Base-by-base conservation (phyloP, 306 rosid genomes). In the Purshia tridentata region DNA sequence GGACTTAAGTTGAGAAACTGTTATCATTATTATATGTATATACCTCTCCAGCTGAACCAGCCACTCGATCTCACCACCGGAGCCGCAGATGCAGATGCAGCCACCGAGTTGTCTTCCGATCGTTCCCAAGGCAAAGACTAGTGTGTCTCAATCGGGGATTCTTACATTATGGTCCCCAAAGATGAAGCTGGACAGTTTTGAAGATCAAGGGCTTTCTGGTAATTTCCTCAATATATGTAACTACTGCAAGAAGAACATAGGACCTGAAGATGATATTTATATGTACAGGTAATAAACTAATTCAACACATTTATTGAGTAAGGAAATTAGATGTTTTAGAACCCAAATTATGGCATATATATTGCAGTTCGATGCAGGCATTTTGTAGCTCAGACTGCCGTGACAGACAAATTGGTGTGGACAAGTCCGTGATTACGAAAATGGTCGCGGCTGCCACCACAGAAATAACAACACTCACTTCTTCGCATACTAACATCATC, bases 351-450 rank as follows among this genome's bases (percentile, higher is more conserved):
- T 29, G 35, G 1, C 35, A 29, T 29, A 29, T 29, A 3, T 29
- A 29, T 69, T 53, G 63, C 63, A 70, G 74, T 55, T 54, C 65
- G 74, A 42, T 70, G 44, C 41, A 1, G 0, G 74, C 74, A 44
- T 70, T 70, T 47, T 70, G 74, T 70, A 70, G 74, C 74, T 42
- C 54, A 1, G 22, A 20, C 44, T 70, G 74, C 44, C 65, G 74
- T 19, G 10, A 39, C 13, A 61, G 3, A 61, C 66, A 61, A 35
- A 61, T 61, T 16, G 19, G 7, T 39, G 0, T 39, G 66, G 66
- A 61, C 20, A 16, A 8, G 2, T 3, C 35, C 2, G 35, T 29
- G 35, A 29, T 29, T 29, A 29, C 35, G 2, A 29, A 29, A 29
- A 29, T 29, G 35, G 35, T 0, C 2, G 35, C 35, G 35, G 35